phyloP scores from a whole-genome alignment of 2,329 filamentous ascomycete species.

The Keithomyces neogunnii region DNA sequence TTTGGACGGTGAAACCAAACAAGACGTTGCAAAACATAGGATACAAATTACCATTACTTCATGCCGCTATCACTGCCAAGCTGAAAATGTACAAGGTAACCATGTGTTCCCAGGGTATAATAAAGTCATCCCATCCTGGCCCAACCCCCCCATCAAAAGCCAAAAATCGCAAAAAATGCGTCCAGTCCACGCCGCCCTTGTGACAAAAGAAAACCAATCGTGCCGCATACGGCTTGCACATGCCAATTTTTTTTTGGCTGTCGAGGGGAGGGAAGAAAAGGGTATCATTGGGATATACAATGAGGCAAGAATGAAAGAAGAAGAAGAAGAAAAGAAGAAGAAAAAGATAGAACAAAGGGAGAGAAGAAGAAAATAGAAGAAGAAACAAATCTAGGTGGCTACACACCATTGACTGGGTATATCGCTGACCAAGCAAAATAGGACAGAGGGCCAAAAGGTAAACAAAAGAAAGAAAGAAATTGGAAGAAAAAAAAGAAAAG shows the following conservation, averaged over 20 bases:
- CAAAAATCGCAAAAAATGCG: no score
- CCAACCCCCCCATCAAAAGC: no score
- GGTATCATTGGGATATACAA: conserved; percentile 1
- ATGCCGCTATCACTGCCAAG: neutral
- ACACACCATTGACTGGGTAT: neutral
- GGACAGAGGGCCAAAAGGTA: neutral
- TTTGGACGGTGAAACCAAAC: no score
- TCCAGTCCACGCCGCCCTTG: neutral
- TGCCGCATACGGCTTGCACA: neutral
- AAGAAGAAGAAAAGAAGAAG: neutral
- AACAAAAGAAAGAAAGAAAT: conserved; percentile 1
- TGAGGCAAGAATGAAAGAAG: neutral
- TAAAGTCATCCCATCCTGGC: neutral
- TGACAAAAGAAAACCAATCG: neutral
- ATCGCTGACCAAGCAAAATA: neutral
- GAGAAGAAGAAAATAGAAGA: neutral
- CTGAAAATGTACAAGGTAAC: neutral
- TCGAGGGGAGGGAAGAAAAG: neutral
- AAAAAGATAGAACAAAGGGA: neutral
- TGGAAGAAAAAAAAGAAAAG: conserved; percentile 9
- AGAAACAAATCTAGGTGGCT: neutral
- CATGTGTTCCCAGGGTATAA: neutral
- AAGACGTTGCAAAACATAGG: neutral
- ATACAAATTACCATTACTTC: neutral
- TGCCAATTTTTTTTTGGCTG: neutral